Evolutionary conservation across 805 yeast species (phyloP).

Genomic region (Candida coquimbonensis): DNA sequence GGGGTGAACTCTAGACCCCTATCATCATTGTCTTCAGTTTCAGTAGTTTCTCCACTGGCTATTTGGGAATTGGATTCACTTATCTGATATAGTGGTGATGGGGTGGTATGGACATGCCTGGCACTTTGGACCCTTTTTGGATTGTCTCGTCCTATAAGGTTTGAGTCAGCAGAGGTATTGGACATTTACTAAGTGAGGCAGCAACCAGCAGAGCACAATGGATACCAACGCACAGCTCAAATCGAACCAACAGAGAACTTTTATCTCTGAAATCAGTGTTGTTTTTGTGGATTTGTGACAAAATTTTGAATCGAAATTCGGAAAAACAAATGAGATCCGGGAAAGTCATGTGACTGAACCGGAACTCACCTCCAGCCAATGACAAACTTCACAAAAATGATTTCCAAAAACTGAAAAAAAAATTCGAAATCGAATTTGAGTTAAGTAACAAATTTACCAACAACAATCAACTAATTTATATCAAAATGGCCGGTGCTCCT

Average conservation of each 20-base stretch:
- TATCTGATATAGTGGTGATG: neutral
- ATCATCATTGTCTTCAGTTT: constrained; percentile 1
- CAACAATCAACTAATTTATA: neutral
- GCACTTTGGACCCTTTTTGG: too few species aligned
- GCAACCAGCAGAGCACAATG: neutral
- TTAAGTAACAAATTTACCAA: neutral
- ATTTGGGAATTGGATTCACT: constrained; percentile 1
- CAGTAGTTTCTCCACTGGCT: constrained; percentile 3
- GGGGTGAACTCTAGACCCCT: constrained; percentile 4
- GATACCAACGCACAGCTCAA: neutral
- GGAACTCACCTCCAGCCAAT: constrained; percentile 9
- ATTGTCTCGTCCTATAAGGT: neutral
- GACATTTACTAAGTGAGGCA: neutral
- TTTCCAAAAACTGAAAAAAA: constrained; percentile 7
- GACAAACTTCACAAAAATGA: constrained; percentile 7
- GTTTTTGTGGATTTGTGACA: neutral
- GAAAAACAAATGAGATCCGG: too few species aligned
- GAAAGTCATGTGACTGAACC: neutral
- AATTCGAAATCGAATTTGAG: neutral
- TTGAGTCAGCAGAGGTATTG: neutral
- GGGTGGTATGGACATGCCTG: too few species aligned
- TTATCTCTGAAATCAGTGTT: too few species aligned
- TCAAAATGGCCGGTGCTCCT: constrained; percentile 58
- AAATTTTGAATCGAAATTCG: neutral
- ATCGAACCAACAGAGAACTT: neutral